Base-by-base conservation (phyloP, 1,284 basidiomycete genomes). In the Ustilago nuda region DNA sequence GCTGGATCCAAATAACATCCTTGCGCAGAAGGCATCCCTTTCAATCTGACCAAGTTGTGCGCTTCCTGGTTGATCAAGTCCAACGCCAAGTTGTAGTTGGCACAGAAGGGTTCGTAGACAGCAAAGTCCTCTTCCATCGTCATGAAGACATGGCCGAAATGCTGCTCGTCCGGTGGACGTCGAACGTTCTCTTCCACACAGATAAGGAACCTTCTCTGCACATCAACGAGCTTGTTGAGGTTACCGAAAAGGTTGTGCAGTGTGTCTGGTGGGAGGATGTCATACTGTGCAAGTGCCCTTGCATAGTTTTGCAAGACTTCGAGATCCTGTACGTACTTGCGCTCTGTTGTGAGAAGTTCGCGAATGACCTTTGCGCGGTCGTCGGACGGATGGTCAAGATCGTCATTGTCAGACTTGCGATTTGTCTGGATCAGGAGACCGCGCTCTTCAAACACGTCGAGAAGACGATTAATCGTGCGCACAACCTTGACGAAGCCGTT, bases 281-380 rank as follows among this genome's bases (percentile, higher is more conserved):
- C 93, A 80, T 90, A 91, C 86, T 92, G 90, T 8, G 93, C 89
- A 65, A 98, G 88, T 15, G 84, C 81, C 11, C 83, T 78, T 54
- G 86, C 84, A 54, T 87, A 88, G 73, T 85, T 85, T 78, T 88
- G 84, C 89, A 99, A 92, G 82, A 95, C 92, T 87, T 99, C 97
- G 64, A 99, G 88, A 87, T 99, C 96, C 86, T 96, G 93, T 17
- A 99, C 96, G 86, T 96, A 99, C 88, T 97, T 98, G 61, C 96
- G 91, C 87, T 99, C 97, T 4, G 94, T 95, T 85, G 94, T 93
- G 57, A 97, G 90, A 78, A 96, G 91, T 87, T 97, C 95, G 77
- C 90, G 89, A 63, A 94, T 90, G 74, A 94, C 92, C 78, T 93
- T 92, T 76, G 90, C 91, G 37, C 93, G 89, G 23, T 91, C 91